A percentile compares a stretch with the other conserved stretches of the same genome.
phyloP scores from a whole-genome alignment of 2,329 filamentous ascomycete species.

The Exophiala sp. region DNA sequence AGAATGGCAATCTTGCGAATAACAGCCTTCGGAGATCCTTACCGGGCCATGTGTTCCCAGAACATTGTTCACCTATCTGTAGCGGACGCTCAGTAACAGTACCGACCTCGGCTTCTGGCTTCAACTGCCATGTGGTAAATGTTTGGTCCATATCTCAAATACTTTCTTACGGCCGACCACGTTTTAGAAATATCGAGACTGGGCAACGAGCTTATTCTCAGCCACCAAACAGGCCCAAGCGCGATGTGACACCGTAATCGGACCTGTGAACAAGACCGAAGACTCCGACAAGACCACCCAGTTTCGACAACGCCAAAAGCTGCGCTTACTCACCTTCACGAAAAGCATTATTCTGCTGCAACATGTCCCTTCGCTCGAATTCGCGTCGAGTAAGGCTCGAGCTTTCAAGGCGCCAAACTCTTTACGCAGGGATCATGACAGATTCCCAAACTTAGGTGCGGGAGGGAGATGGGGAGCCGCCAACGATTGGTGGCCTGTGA shows the following conservation, averaged over 20 bases:
- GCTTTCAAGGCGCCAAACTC: background rate
- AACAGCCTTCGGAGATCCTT: too few relatives aligned
- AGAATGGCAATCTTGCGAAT: too few relatives aligned
- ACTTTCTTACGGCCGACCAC: background rate
- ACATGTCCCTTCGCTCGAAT: background rate
- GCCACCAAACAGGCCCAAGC: background rate
- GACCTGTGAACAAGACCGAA: too few relatives aligned
- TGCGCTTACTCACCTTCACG: background rate
- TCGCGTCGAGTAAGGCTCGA: background rate
- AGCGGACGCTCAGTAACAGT: background rate
- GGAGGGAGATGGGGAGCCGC: background rate
- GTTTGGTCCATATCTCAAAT: background rate
- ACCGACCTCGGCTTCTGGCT: background rate
- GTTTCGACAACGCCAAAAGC: background rate
- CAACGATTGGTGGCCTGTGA: background rate
- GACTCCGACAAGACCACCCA: background rate
- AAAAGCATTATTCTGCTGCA: background rate
- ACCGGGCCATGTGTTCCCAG: too few relatives aligned
- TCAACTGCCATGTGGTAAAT: background rate
- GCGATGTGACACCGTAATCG: too few relatives aligned
- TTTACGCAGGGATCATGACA: conserved; percentile 3
- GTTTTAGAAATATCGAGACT: background rate
- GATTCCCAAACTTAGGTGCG: conserved; percentile 3
- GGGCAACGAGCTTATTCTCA: background rate
- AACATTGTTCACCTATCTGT: too few relatives aligned